Evolutionary conservation across 768 basidiomycete genomes (phyloP), one percentile per base, ranked within the genome.

Genomic region (Neoboletus magnificus): DNA sequence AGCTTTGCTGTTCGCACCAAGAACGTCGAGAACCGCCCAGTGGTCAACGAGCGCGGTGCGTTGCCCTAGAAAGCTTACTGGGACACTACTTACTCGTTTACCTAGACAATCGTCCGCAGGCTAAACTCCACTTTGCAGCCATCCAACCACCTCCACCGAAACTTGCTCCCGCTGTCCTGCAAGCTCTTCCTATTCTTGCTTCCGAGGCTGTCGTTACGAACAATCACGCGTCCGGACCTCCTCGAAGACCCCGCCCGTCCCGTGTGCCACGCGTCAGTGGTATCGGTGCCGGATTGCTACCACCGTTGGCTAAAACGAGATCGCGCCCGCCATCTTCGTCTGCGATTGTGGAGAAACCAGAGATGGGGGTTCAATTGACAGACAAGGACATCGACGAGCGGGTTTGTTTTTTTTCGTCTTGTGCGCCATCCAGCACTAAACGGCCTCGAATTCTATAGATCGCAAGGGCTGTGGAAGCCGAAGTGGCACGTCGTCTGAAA

Each of bases 1-100:
- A 83, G 90, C 66, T 93, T 93, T 62, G 91, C 89, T 15, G 84
- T 85, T 36, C 81, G 89, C 37, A 90, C 92, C 20, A 91, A 91
- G 79, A 88, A 92, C 60, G 74, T 94, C 3, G 91, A 93, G 75
- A 93, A 93, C 66, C 86, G 84, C 56, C 86, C 87, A 2, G 82
- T 86, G 23, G 77, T 91, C 27, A 89, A 91, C 59, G 87, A 91
- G 62, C 84, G 82, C 58, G 89, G 90, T 86, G 64, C 15, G 77
- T 69, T 49, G 16, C 41, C 30, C 43, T 30, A n/a, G 27, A 41
- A 55, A 11, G 3, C 5, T 33, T 33, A 11, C 18, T 29, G 13
- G 20, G 11, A 37, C 15, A 7, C 29, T 41, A 15, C 54, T 56
- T 7, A 63, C 49, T 27, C 11, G 10, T 53, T 53, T 13, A 33